A percentile compares a stretch with the other conserved stretches of the same genome.
These are phyloP conservation scores for Citrus trifoliata DNA, from an alignment of 345 rosid genomes.

Conservation along the genomic window DNA sequence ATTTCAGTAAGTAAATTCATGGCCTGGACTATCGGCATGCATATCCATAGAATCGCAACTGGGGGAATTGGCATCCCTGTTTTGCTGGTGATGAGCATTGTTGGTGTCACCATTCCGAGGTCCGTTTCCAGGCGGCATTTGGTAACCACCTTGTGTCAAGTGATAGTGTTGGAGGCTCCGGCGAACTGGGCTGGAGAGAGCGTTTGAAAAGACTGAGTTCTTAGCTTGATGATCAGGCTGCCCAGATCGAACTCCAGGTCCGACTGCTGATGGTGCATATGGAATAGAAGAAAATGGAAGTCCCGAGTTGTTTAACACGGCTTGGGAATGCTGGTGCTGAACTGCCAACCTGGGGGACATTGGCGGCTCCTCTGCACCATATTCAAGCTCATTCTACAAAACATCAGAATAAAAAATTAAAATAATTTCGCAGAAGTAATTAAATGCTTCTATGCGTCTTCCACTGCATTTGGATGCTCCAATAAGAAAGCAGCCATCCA, in stretches of 20 bases:
- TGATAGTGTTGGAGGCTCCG: constrained; percentile 65
- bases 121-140: constrained; percentile 22
- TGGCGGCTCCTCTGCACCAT: constrained; percentile 56
- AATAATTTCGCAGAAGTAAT: background rate
- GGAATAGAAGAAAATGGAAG: constrained; percentile 39
- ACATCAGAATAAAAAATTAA: background rate
- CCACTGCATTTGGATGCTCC: background rate
- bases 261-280: constrained; percentile 19
- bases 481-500: background rate
- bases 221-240: constrained; percentile 50
- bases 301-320: constrained; percentile 14
- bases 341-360: constrained; percentile 41
- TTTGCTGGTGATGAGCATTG: constrained; percentile 15
- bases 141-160: constrained; percentile 34
- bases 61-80: constrained; percentile 27
- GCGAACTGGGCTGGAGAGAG: constrained; percentile 68
- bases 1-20: constrained; percentile 26
- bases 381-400: constrained; percentile 73
- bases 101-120: constrained; percentile 16
- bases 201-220: constrained; percentile 44
- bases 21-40: constrained; percentile 48
- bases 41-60: constrained; percentile 52
- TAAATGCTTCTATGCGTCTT: background rate
- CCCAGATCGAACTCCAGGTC: constrained; percentile 27
- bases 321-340: constrained; percentile 44